Percentiles rank a stretch among this genome's conserved stretches.
These are phyloP conservation scores for Takashimella koratensis DNA, from an alignment of 1,284 basidiomycete genomes.

Conservation along the genomic window DNA sequence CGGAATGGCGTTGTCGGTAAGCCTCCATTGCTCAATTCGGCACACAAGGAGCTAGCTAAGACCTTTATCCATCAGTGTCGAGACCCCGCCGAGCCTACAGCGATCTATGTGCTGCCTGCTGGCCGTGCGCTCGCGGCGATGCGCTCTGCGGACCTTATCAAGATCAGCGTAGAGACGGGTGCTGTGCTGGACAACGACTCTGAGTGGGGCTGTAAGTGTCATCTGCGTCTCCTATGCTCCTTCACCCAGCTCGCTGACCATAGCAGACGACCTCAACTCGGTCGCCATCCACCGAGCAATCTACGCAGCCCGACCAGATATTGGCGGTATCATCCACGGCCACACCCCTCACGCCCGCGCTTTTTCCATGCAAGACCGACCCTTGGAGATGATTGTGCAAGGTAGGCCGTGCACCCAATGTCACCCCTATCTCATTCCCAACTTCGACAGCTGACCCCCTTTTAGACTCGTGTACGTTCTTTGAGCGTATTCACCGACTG, in stretches of 20 bases:
- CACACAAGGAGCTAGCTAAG: background rate
- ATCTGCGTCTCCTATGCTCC: background rate
- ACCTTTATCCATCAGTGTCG: slow-evolving; percentile 8
- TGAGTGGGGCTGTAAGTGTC: background rate
- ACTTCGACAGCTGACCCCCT: too few relatives aligned
- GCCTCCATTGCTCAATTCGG: background rate
- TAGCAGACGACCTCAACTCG: slow-evolving; percentile 16
- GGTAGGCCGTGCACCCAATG: too few relatives aligned
- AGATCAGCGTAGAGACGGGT: slow-evolving; percentile 11
- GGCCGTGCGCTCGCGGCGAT: slow-evolving; percentile 20
- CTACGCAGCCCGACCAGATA: slow-evolving; percentile 20
- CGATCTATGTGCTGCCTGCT: slow-evolving; percentile 22
- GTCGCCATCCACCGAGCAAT: slow-evolving; percentile 24
- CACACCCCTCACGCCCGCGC: slow-evolving; percentile 23
- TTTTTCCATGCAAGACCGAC: slow-evolving; percentile 15
- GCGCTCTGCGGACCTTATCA: slow-evolving; percentile 16
- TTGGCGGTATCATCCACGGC: slow-evolving; percentile 21
- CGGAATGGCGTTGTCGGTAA: slow-evolving; percentile 17
- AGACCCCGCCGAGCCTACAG: slow-evolving; percentile 12
- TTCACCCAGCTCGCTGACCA: background rate
- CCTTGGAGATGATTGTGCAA: slow-evolving; percentile 25
- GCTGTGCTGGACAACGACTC: slow-evolving; percentile 8
- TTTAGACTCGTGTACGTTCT: slow-evolving; percentile 26
- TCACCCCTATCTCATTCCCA: too few relatives aligned
- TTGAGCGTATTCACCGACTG: slow-evolving; percentile 14